A percentile compares a stretch with the other conserved stretches of the same genome.
Evolutionary conservation across 2,329 filamentous ascomycete genomes (phyloP).

Genomic region (Akanthomyces dipterigenus): DNA sequence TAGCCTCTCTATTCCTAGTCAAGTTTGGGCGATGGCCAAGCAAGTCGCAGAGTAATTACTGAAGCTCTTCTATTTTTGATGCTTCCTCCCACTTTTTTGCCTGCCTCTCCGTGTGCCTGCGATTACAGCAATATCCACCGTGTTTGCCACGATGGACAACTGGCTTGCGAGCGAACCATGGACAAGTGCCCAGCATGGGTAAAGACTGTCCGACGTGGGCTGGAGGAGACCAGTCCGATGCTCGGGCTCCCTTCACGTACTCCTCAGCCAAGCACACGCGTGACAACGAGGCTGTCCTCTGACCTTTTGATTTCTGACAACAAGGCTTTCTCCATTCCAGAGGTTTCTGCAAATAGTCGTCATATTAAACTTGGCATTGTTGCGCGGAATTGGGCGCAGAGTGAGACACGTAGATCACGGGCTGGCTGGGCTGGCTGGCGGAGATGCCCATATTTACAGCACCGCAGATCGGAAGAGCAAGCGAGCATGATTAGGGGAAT

Average conservation of each 20-base stretch:
- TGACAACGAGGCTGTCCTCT: neutral
- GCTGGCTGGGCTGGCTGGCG: too few relatives aligned
- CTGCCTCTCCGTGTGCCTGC: neutral
- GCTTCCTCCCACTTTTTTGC: slow-evolving; percentile 1
- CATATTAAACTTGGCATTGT: too few relatives aligned
- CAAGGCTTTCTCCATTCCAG: too few relatives aligned
- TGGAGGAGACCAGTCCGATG: neutral
- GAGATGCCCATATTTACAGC: too few relatives aligned
- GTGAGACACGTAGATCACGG: too few relatives aligned
- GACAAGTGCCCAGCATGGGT: neutral
- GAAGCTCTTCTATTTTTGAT: neutral
- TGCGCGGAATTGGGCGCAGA: too few relatives aligned
- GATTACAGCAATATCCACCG: neutral
- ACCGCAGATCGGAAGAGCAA: too few relatives aligned
- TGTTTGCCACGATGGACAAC: neutral
- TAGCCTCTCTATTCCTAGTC: neutral
- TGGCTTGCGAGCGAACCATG: neutral
- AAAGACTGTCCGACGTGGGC: neutral
- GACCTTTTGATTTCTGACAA: neutral
- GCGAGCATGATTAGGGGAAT: too few relatives aligned
- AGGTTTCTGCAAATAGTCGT: too few relatives aligned
- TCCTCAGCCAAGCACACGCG: too few relatives aligned
- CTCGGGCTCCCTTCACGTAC: too few relatives aligned
- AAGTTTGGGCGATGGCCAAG: neutral
- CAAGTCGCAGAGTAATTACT: neutral